These are phyloP conservation scores for Urtica urens DNA, from an alignment of 306 rosid species.

Conservation along the genomic window DNA sequence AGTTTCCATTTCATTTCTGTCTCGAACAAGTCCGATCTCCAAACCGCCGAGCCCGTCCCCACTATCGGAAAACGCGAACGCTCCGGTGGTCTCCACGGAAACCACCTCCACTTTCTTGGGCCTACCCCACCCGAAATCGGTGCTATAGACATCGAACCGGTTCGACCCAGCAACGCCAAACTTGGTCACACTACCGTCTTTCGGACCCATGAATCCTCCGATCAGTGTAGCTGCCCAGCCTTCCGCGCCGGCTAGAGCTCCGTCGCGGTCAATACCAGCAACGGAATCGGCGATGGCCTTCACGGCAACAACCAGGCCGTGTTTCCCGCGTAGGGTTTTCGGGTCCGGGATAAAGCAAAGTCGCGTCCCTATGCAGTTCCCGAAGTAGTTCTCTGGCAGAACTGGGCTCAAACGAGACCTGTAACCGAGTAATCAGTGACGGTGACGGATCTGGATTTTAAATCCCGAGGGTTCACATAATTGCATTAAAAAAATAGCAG, in stretches of 20 bases:
- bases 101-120: conserved; percentile 25
- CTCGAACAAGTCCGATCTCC: conserved; percentile 17
- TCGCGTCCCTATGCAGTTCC: conserved; percentile 4
- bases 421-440: too few species aligned
- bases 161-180: conserved; percentile 19
- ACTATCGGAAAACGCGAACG: conserved; percentile 2
- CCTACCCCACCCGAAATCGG: conserved; percentile 40
- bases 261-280: conserved; percentile 8
- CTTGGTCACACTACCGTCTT: not conserved
- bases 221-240: too few species aligned
- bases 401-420: not conserved
- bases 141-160: conserved; percentile 22
- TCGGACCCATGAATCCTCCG: too few species aligned
- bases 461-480: too few species aligned
- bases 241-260: conserved; percentile 7
- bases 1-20: not conserved
- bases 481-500: too few species aligned
- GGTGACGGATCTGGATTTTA: too few species aligned
- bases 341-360: too few species aligned
- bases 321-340: not conserved
- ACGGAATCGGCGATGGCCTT: conserved; percentile 8
- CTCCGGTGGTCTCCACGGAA: conserved; percentile 16
- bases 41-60: conserved; percentile 20
- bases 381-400: conserved; percentile 1
- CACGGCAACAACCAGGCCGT: conserved; percentile 2